phyloP scores from a whole-genome alignment of 108 stramenopile genomes.

The Aureococcus anophagefferens region DNA sequence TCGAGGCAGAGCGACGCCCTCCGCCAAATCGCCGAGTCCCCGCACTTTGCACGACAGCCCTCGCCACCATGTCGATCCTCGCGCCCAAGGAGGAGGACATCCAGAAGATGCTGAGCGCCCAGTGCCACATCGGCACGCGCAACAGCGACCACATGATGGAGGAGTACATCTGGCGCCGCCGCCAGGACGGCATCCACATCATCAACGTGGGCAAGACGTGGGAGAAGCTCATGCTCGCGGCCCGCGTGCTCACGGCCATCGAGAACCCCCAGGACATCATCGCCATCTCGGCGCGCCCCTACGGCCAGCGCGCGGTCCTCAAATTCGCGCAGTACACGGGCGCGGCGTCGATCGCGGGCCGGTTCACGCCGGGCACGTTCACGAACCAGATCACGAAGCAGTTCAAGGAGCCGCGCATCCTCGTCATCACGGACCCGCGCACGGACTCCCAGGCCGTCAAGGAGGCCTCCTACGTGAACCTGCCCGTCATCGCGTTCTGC shows the following conservation, averaged over 20 bases:
- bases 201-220: constrained; percentile 99
- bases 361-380: constrained; percentile 99
- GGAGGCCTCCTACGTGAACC: constrained; percentile 95
- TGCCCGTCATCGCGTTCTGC: constrained; percentile 97
- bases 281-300: constrained; percentile 98
- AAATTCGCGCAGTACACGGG: constrained; percentile 99
- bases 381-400: constrained; percentile 99
- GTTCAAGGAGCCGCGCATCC: constrained; percentile 96
- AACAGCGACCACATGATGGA: constrained; percentile 92
- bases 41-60: neutral
- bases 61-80: constrained; percentile 20
- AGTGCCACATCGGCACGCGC: constrained; percentile 96
- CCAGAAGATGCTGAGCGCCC: constrained; percentile 98
- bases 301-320: constrained; percentile 98
- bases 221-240: constrained; percentile 99
- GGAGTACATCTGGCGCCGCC: constrained; percentile 99
- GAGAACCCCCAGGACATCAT: constrained; percentile 99
- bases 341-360: constrained; percentile 88
- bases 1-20: no score
- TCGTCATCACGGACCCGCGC: constrained; percentile 97
- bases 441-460: constrained; percentile 90
- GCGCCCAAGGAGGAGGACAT: constrained; percentile 96
- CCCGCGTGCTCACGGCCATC: constrained; percentile 97
- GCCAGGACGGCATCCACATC: constrained; percentile 95
- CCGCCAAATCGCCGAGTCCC: no score